Percentiles rank a stretch among this genome's conserved stretches.
phyloP scores from a whole-genome alignment of 2,329 filamentous ascomycete species.

The Endoconidiophora polonica region DNA sequence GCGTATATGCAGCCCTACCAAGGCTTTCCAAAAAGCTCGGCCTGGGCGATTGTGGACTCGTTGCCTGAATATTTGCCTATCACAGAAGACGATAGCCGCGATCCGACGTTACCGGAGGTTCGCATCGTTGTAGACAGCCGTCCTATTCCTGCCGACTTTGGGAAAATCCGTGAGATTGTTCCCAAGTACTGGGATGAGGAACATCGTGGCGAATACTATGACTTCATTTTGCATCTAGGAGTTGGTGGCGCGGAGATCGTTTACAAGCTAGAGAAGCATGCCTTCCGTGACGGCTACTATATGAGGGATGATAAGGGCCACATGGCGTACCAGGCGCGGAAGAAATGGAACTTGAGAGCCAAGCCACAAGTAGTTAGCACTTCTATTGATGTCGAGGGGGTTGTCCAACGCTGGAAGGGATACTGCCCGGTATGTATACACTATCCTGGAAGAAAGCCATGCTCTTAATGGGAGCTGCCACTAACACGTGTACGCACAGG shows the following conservation, averaged over 20 bases:
- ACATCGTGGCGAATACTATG: conserved; percentile 26
- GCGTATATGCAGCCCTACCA: conserved; percentile 49
- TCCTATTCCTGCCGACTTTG: conserved; percentile 56
- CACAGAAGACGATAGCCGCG: conserved; percentile 20
- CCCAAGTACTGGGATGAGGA: conserved; percentile 41
- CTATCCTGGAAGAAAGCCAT: no score
- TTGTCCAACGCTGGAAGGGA: conserved; percentile 37
- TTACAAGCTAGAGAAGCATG: conserved; percentile 56
- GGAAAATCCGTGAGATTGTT: conserved; percentile 43
- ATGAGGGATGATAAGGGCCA: conserved; percentile 54
- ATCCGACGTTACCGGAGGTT: conserved; percentile 25
- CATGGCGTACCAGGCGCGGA: conserved; percentile 32
- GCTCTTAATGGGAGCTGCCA: background rate
- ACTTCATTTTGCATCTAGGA: conserved; percentile 62
- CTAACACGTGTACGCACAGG: conserved; percentile 17
- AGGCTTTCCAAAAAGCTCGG: conserved; percentile 58
- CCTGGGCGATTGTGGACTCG: conserved; percentile 56
- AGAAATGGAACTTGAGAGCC: conserved; percentile 35
- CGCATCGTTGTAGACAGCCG: conserved; percentile 48
- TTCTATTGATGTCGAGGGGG: conserved; percentile 39
- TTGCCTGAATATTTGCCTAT: conserved; percentile 47
- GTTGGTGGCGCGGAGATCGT: conserved; percentile 50
- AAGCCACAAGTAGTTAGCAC: conserved; percentile 39
- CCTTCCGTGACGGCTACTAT: conserved; percentile 55
- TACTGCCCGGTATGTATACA: conserved; percentile 15